Conservation (phyloP, 1,284 basidiomycete species). For the Moesziomyces aphidis region DNA sequence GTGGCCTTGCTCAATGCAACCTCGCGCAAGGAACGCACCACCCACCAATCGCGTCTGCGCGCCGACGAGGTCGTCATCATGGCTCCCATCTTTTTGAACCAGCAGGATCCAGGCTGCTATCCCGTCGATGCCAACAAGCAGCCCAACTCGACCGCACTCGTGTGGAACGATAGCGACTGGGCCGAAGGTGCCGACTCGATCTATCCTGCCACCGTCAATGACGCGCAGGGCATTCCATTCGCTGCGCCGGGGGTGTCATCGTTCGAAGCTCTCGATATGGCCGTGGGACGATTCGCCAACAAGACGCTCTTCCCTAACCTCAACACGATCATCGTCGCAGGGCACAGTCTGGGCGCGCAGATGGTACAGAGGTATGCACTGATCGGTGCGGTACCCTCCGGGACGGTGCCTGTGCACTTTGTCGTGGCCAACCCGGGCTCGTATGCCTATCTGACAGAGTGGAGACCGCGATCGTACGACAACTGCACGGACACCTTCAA, state of each 20-base stretch:
- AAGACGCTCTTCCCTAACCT: slow-evolving; percentile 42
- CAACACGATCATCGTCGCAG: slow-evolving; percentile 53
- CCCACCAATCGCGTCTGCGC: slow-evolving; percentile 17
- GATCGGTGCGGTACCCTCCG: slow-evolving; percentile 43
- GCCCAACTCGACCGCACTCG: slow-evolving; percentile 36
- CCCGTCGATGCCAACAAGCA: slow-evolving; percentile 27
- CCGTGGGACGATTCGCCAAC: slow-evolving; percentile 40
- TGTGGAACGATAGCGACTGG: slow-evolving; percentile 42
- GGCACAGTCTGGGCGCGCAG: slow-evolving; percentile 50
- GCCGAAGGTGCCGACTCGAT: slow-evolving; percentile 47
- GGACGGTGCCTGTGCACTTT: slow-evolving; percentile 49
- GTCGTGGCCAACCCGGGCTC: slow-evolving; percentile 55
- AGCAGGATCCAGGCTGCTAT: slow-evolving; percentile 39
- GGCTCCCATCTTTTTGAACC: slow-evolving; percentile 52
- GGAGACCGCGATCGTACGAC: slow-evolving; percentile 28
- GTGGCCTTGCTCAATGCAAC: slow-evolving; percentile 49
- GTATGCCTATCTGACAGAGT: slow-evolving; percentile 43
- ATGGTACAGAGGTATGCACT: slow-evolving; percentile 53
- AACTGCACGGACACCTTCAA: slow-evolving; percentile 41
- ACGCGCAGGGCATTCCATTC: slow-evolving; percentile 16
- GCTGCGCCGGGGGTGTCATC: slow-evolving; percentile 33
- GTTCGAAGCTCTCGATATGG: slow-evolving; percentile 47
- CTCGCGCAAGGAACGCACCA: slow-evolving; percentile 20
- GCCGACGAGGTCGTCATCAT: slow-evolving; percentile 53
- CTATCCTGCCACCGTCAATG: slow-evolving; percentile 23